Evolutionary conservation across 169 alveolate genomes (phyloP), one percentile per base, ranked within the genome.

Genomic region (Cryptosporidium andersoni): DNA sequence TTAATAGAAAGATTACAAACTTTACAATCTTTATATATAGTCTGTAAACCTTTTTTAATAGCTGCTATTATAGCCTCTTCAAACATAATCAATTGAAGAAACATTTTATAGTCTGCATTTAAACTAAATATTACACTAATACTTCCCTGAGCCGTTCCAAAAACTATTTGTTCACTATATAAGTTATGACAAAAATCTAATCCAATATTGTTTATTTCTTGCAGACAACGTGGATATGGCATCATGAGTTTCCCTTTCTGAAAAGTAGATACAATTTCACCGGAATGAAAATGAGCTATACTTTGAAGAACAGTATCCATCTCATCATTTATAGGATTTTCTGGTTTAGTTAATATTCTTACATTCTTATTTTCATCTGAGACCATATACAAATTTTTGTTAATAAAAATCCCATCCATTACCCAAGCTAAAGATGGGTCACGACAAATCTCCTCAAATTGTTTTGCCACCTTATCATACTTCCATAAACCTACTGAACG

Each of bases 401-500:
- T 43, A 2, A 74, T 11, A 34, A 74, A 74, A 34, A 74, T 7
- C 9, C 85, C 85, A 2, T 74, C 85, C 4, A 74, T 55, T 8
- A 74, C 85, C 85, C 85, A 74, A 16, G 85, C 67, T n/a, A 74
- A 11, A 25, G 85, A 55, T 5, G 64, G 40, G 25, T 74, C 85
- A 16, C 85, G 55, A 42, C 85, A 58, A 42, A 74, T 39, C 47
- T 74, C 85, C 42, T 74, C 37, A 74, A 74, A 74, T 42, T 43
- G 40, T n/a, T 51, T 68, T 11, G 85, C 60, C 42, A 58, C 43
- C 48, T 51, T 74, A 43, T 74, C 85, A 60, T 58, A 74, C 48
- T 74, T 68, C 85, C 66, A 74, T 11, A 74, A 39, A 40, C 85
- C 85, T 43, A 74, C 85, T n/a, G 85, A 74, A 58, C 67, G 55